A percentile compares a stretch with the other conserved stretches of the same genome.
Evolutionary conservation across 768 basidiomycete species (phyloP).

Genomic region (Tricholoma flavovirens): DNA sequence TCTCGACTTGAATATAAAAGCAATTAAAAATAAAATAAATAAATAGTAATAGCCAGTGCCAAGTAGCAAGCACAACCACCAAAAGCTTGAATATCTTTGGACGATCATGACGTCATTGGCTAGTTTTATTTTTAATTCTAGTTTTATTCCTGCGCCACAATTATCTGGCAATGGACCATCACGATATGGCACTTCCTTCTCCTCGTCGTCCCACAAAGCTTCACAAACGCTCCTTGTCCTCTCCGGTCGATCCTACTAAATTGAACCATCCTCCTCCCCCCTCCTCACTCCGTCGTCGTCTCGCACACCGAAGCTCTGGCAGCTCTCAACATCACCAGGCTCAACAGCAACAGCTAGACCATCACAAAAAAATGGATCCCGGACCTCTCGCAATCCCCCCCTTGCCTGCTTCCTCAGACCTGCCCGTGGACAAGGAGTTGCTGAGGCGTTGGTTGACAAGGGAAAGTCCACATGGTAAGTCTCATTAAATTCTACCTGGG

Average conservation of each 20-base stretch:
- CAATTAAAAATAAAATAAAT: no score
- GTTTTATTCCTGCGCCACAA: background rate
- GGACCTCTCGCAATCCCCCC: conserved; percentile 9
- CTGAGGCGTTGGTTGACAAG: conserved; percentile 13
- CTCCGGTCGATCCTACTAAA: background rate
- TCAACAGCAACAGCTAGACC: background rate
- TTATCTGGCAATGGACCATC: background rate
- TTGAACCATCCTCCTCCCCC: background rate
- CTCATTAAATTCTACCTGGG: background rate
- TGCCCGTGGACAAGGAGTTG: conserved; percentile 13
- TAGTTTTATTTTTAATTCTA: background rate
- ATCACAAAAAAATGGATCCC: background rate
- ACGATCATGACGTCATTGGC: background rate
- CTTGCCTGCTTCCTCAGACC: conserved; percentile 9
- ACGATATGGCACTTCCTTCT: background rate
- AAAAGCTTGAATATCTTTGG: background rate
- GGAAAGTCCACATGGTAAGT: conserved; percentile 7
- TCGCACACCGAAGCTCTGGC: background rate
- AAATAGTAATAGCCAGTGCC: no score
- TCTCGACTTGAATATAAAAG: no score
- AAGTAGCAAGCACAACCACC: no score
- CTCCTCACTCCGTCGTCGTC: background rate
- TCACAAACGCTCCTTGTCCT: background rate
- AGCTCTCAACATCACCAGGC: background rate
- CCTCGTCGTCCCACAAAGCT: background rate